A percentile compares a stretch with the other conserved stretches of the same genome.
phyloP scores from a whole-genome alignment of 2,329 filamentous ascomycete genomes.

The Neopestalotiopsis rosae region DNA sequence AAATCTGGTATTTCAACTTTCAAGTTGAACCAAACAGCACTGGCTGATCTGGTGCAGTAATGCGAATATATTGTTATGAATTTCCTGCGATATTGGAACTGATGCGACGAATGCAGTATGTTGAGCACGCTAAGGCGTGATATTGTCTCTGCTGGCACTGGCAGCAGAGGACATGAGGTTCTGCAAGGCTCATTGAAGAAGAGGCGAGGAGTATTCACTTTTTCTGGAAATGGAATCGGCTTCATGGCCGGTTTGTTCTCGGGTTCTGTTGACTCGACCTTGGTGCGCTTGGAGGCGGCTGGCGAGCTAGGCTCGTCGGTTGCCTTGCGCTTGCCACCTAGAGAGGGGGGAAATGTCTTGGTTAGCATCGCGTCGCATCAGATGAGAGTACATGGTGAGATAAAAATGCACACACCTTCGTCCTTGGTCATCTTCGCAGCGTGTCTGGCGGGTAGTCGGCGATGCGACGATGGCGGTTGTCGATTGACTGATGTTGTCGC shows the following conservation, averaged over 20 bases:
- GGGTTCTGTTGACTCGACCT: slow-evolving; percentile 52
- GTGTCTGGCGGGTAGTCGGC: background rate
- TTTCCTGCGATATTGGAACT: background rate
- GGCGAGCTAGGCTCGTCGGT: slow-evolving; percentile 67
- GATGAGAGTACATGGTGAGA: background rate
- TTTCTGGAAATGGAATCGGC: slow-evolving; percentile 87
- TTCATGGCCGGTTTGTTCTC: slow-evolving; percentile 61
- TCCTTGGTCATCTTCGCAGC: slow-evolving; percentile 42
- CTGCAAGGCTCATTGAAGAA: background rate
- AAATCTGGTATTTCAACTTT: slow-evolving; percentile 13
- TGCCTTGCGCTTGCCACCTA: slow-evolving; percentile 75
- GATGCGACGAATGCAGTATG: background rate
- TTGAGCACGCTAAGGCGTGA: background rate
- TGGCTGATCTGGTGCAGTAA: background rate
- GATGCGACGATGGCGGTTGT: background rate
- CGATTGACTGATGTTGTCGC: background rate
- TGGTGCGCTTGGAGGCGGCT: slow-evolving; percentile 68
- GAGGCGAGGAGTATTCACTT: slow-evolving; percentile 53
- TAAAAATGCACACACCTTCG: slow-evolving; percentile 40
- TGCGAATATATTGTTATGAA: background rate
- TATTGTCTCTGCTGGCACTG: background rate
- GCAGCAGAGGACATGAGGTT: background rate
- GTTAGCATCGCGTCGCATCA: slow-evolving; percentile 19
- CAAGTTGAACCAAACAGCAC: slow-evolving; percentile 8
- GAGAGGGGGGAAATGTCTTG: background rate